A percentile compares a stretch with the other conserved stretches of the same genome.
Conservation (phyloP, 2,329 filamentous ascomycete genomes). For the Aspergillus sp. region DNA sequence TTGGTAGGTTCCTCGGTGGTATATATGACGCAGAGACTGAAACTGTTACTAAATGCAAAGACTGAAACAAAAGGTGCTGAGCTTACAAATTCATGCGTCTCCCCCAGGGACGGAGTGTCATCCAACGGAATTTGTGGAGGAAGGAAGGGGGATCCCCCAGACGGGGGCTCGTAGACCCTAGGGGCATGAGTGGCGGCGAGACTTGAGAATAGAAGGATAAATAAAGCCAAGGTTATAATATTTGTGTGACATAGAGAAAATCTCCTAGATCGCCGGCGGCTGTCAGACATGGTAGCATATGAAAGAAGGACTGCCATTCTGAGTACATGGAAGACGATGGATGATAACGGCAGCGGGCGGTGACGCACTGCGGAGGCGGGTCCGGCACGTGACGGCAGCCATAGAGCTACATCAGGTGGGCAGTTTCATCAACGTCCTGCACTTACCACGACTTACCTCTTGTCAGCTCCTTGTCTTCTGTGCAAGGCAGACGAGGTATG, state of each 20-base stretch:
- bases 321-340: not conserved
- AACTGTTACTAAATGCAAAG: constrained; percentile 1
- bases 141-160: constrained; percentile 20
- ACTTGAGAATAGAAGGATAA: constrained; percentile 13
- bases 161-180: constrained; percentile 15
- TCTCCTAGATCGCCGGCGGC: constrained; percentile 9
- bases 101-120: constrained; percentile 11
- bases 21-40: constrained; percentile 66
- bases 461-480: not conserved
- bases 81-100: constrained; percentile 30
- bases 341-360: not conserved
- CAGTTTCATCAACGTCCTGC: no score
- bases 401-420: no score
- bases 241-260: constrained; percentile 7
- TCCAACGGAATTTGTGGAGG: constrained; percentile 24
- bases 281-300: constrained; percentile 2
- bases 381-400: not conserved
- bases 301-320: not conserved
- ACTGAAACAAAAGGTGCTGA: not conserved
- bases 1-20: constrained; percentile 76
- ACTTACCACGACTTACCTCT: no score
- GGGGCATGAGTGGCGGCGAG: constrained; percentile 14
- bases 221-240: constrained; percentile 13
- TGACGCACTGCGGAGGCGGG: not conserved
- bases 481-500: not conserved